Conservation (phyloP, 1,284 basidiomycete species). For the Leccinum solheimii region DNA sequence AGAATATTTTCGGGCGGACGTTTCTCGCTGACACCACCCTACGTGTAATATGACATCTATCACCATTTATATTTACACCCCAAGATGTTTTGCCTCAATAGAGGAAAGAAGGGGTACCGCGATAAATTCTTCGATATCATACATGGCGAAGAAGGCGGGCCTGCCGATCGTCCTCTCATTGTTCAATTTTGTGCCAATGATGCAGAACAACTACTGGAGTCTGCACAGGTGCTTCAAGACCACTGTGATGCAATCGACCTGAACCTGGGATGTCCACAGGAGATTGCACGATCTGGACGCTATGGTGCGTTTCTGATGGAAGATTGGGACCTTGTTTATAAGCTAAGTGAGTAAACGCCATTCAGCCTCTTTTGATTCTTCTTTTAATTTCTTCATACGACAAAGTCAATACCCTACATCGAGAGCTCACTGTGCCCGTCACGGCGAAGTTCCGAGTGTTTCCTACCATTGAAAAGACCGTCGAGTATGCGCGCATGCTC, state of each 20-base stretch:
- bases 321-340: slow-evolving; percentile 86
- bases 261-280: slow-evolving; percentile 96
- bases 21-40: not conserved
- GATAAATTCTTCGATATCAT: slow-evolving; percentile 70
- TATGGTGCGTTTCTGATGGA: slow-evolving; percentile 95
- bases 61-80: not conserved
- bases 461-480: slow-evolving; percentile 81
- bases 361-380: not conserved
- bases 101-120: slow-evolving; percentile 52
- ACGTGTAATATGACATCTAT: not conserved
- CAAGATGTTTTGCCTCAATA: slow-evolving; percentile 65
- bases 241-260: slow-evolving; percentile 92
- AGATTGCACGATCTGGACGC: slow-evolving; percentile 84
- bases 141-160: slow-evolving; percentile 64
- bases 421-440: slow-evolving; percentile 84
- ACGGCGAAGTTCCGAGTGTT: slow-evolving; percentile 97
- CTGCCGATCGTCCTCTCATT: slow-evolving; percentile 79
- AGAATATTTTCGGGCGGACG: not conserved
- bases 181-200: slow-evolving; percentile 96
- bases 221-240: slow-evolving; percentile 73
- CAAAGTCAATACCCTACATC: slow-evolving; percentile 81
- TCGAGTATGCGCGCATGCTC: slow-evolving; percentile 93
- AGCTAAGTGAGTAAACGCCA: slow-evolving; percentile 64
- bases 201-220: slow-evolving; percentile 72
- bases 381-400: not conserved